Base-by-base conservation (phyloP, 2,329 filamentous ascomycete genomes). In the Akanthomyces dipterigenus region DNA sequence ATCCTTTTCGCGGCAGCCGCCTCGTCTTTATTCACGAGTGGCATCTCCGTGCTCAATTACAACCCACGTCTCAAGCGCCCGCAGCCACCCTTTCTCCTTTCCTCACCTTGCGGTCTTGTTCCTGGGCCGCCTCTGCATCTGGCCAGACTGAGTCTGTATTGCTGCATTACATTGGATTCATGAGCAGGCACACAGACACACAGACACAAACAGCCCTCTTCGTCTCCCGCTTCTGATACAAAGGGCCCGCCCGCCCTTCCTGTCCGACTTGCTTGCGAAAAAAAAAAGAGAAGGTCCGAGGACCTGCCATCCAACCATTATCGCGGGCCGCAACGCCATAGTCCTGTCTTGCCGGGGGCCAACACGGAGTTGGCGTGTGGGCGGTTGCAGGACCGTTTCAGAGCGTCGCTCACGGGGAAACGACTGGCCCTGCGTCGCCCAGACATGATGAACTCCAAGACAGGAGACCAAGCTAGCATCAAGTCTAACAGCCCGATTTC, bases 301-400 rank as follows among this genome's bases (percentile, higher is more conserved):
- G 14, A 5, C 49, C 5, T 51, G 40, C 12, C 24, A 45, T 45
- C 53, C 53, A 55, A 45, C 53, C 53, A 55, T 45, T 6, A n/a
- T 50, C 22, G 38, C 40, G 38, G 26, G 53, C 53, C 53, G 38
- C 24, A 16, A 31, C 9, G 31, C 50, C 50, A n/a, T 36, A 20
- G 38, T 40, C 34, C 8, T 9, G 8, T 34, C 31, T 38, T 11
- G 24, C 34, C 31, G 22, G 50, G 31, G 50, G 12, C 22, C 12
- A n/a, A 28, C 20, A 55, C 34, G 53, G 53, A 28, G 38, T 3
- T 6, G 42, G 22, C 22, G 18, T 34, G 36, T 43, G 40, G 26
- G 54, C 42, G 42, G 54, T 56, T 56, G 42, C 54, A 56, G 28
- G 11, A 48, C 26, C 54, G 54, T 43, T 56, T 56, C 54, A 56